Percentiles rank a stretch among this genome's conserved stretches.
These are phyloP conservation scores for Chlorella sp. DNA, from an alignment of 139 green algal species.

Conservation along the genomic window DNA sequence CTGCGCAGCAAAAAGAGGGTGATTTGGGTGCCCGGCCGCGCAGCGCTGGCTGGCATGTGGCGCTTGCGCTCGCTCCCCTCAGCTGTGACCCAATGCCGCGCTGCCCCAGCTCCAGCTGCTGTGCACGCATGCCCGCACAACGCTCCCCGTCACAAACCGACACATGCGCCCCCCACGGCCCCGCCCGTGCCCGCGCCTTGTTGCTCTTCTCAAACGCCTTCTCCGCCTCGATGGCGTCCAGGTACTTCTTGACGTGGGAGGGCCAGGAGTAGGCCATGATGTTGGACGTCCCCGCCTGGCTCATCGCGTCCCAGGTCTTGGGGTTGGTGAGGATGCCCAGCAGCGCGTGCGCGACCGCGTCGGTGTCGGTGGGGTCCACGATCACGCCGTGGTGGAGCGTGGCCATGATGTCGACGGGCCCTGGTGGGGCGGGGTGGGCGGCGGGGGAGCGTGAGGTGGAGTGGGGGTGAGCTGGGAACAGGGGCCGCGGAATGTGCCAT, in stretches of 20 bases:
- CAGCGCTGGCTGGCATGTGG: too few species aligned
- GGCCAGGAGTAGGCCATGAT: constrained; percentile 92
- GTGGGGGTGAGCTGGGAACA: background rate
- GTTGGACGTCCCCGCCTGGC: constrained; percentile 63
- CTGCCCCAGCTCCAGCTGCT: too few species aligned
- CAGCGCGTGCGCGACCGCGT: constrained; percentile 71
- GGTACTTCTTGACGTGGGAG: constrained; percentile 80
- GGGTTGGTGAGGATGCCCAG: constrained; percentile 80
- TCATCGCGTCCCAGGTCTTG: constrained; percentile 76
- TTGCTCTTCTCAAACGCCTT: constrained; percentile 31
- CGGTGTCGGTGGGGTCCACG: constrained; percentile 84
- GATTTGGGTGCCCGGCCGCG: too few species aligned
- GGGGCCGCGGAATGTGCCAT: too few species aligned
- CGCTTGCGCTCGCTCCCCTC: too few species aligned
- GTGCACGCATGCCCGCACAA: too few species aligned
- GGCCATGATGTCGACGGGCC: constrained; percentile 34
- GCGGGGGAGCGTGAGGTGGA: constrained; percentile 15
- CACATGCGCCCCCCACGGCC: too few species aligned
- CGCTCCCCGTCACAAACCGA: too few species aligned
- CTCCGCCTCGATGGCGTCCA: constrained; percentile 68
- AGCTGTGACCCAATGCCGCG: too few species aligned
- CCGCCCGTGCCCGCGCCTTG: constrained; percentile 12
- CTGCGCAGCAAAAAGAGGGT: constrained; percentile 21
- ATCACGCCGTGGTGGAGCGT: constrained; percentile 85
- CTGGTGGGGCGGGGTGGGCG: background rate